phyloP scores from a whole-genome alignment of 108 stramenopile genomes.

The Chaetoceros muelleri region DNA sequence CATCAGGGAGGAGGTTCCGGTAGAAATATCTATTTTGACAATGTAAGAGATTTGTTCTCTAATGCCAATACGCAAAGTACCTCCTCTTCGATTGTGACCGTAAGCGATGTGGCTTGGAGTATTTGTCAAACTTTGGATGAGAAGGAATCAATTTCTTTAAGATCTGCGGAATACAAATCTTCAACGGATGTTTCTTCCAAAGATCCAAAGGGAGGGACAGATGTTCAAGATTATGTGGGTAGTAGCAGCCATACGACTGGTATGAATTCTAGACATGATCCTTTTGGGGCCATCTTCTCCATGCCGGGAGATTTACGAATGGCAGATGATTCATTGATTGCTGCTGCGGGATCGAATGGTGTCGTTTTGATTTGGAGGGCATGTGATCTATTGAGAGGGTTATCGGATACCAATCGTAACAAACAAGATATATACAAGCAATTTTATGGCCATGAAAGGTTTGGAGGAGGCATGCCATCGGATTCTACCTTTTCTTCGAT shows the following conservation, averaged over 20 bases:
- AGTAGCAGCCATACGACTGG: neutral
- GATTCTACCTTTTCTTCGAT: constrained; percentile 7
- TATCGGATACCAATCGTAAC: neutral
- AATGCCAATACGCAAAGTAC: constrained; percentile 5
- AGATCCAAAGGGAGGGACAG: constrained; percentile 3
- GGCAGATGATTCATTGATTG: constrained; percentile 43
- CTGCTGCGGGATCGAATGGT: constrained; percentile 78
- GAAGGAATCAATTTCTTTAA: constrained; percentile 8
- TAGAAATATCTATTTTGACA: neutral
- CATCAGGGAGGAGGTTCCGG: neutral
- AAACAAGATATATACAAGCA: neutral
- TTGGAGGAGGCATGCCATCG: neutral
- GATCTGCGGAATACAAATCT: neutral
- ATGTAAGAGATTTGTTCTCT: neutral
- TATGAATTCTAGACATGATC: neutral
- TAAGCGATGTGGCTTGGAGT: constrained; percentile 80
- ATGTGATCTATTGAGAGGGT: constrained; percentile 7
- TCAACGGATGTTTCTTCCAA: constrained; percentile 2
- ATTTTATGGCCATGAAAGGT: neutral
- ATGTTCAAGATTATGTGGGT: neutral
- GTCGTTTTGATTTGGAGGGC: constrained; percentile 69
- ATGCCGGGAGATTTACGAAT: constrained; percentile 1
- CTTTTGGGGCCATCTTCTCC: neutral
- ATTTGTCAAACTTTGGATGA: constrained; percentile 26
- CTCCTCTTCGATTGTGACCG: constrained; percentile 2